Percentiles rank a stretch among this genome's conserved stretches.
These are phyloP conservation scores for Chaetothyriales sp. DNA, from an alignment of 2,329 filamentous ascomycete species.

Conservation along the genomic window DNA sequence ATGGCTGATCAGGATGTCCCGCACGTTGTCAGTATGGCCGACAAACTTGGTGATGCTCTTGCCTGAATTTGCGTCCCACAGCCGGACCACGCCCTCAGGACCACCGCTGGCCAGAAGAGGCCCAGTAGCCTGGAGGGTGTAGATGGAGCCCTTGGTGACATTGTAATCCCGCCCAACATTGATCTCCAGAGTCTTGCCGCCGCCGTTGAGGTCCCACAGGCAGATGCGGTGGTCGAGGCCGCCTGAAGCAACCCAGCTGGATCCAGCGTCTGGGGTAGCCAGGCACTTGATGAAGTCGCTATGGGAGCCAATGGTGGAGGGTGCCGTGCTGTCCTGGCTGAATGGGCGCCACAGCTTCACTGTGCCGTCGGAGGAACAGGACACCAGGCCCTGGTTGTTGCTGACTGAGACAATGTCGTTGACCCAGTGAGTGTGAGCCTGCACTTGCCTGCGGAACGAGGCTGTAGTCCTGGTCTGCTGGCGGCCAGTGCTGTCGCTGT, in stretches of 20 bases:
- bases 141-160: constrained; percentile 83
- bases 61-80: constrained; percentile 82
- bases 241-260: constrained; percentile 83
- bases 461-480: constrained; percentile 26
- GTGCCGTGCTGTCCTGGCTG: constrained; percentile 41
- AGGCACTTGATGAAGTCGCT: constrained; percentile 94
- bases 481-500: constrained; percentile 12
- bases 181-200: constrained; percentile 73
- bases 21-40: constrained; percentile 86
- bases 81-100: constrained; percentile 77
- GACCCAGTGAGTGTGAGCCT: constrained; percentile 90
- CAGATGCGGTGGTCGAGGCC: constrained; percentile 84
- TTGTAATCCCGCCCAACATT: constrained; percentile 63
- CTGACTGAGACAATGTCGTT: constrained; percentile 78
- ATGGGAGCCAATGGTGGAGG: constrained; percentile 72
- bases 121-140: constrained; percentile 67
- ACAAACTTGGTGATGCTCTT: constrained; percentile 92
- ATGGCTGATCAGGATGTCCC: constrained; percentile 77
- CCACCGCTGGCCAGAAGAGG: constrained; percentile 81
- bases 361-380: constrained; percentile 82
- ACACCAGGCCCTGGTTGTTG: constrained; percentile 64
- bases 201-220: constrained; percentile 84
- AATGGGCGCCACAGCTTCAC: constrained; percentile 84
- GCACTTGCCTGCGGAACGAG: constrained; percentile 46
- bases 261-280: constrained; percentile 54